Evolutionary conservation across 2,329 filamentous ascomycete species (phyloP).

Genomic region (Penicillium sp.): DNA sequence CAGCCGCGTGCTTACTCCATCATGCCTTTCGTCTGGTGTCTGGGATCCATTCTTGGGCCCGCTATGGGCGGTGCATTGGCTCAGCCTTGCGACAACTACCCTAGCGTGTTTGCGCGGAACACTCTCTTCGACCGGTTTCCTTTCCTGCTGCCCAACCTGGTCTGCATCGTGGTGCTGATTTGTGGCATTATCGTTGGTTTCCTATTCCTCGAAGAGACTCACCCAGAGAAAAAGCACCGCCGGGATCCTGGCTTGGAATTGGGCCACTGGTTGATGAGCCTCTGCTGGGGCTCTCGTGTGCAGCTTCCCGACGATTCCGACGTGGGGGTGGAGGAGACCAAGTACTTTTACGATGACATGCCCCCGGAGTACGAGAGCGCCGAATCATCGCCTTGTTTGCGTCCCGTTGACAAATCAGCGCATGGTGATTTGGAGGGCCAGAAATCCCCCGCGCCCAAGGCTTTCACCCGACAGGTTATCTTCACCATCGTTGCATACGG

Average conservation of each 20-base stretch:
- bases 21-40: slow-evolving; percentile 97
- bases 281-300: slow-evolving; percentile 26
- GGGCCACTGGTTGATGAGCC: slow-evolving; percentile 61
- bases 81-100: slow-evolving; percentile 77
- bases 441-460: slow-evolving; percentile 48
- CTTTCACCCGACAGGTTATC: slow-evolving; percentile 78
- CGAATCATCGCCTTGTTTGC: slow-evolving; percentile 49
- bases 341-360: slow-evolving; percentile 54
- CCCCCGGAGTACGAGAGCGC: slow-evolving; percentile 63
- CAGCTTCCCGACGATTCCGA: slow-evolving; percentile 46
- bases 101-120: slow-evolving; percentile 62
- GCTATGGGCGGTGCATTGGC: slow-evolving; percentile 86
- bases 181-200: slow-evolving; percentile 72
- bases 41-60: slow-evolving; percentile 91
- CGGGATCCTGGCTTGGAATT: slow-evolving; percentile 70
- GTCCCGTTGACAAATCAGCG: slow-evolving; percentile 30
- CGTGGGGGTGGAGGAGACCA: slow-evolving; percentile 17
- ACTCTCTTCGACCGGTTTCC: slow-evolving; percentile 81
- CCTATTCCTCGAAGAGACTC: slow-evolving; percentile 90
- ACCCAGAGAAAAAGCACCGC: slow-evolving; percentile 69
- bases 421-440: slow-evolving; percentile 39
- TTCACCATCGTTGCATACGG: slow-evolving; percentile 86
- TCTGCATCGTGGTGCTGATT: slow-evolving; percentile 72
- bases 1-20: slow-evolving; percentile 93
- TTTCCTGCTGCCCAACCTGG: slow-evolving; percentile 86